These are phyloP conservation scores for Zygotorulaspora danielsina DNA, from an alignment of 805 yeast species.

Conservation along the genomic window DNA sequence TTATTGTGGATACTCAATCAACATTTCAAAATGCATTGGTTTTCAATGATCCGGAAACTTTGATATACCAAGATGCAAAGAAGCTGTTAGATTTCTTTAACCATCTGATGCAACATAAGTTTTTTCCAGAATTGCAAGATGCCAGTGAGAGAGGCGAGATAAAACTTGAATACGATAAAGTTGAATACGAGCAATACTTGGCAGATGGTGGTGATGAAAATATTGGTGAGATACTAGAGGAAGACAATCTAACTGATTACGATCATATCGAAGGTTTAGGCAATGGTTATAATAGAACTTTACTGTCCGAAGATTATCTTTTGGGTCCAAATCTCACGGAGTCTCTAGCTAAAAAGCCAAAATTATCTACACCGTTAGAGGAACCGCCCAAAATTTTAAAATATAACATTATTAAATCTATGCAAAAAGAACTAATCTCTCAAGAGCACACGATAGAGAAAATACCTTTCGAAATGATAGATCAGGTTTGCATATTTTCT, in stretches of 20 bases:
- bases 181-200: constrained; percentile 30
- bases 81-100: constrained; percentile 53
- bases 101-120: constrained; percentile 25
- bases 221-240: constrained; percentile 13
- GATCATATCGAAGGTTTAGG: constrained; percentile 34
- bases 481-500: constrained; percentile 25
- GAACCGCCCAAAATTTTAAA: constrained; percentile 26
- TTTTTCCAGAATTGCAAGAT: constrained; percentile 30
- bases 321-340: constrained; percentile 22
- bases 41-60: constrained; percentile 70
- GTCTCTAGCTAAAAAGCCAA: constrained; percentile 12
- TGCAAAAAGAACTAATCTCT: constrained; percentile 20
- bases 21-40: constrained; percentile 76
- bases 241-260: constrained; percentile 25
- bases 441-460: constrained; percentile 22
- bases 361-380: constrained; percentile 14
- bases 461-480: constrained; percentile 25
- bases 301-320: constrained; percentile 31
- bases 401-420: constrained; percentile 29
- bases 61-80: constrained; percentile 66
- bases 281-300: constrained; percentile 32
- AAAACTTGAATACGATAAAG: constrained; percentile 28
- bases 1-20: constrained; percentile 52
- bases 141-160: constrained; percentile 34
- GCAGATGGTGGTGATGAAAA: constrained; percentile 23